phyloP scores from a whole-genome alignment of 2,329 filamentous ascomycete species.

The Colletotrichum abscissum region DNA sequence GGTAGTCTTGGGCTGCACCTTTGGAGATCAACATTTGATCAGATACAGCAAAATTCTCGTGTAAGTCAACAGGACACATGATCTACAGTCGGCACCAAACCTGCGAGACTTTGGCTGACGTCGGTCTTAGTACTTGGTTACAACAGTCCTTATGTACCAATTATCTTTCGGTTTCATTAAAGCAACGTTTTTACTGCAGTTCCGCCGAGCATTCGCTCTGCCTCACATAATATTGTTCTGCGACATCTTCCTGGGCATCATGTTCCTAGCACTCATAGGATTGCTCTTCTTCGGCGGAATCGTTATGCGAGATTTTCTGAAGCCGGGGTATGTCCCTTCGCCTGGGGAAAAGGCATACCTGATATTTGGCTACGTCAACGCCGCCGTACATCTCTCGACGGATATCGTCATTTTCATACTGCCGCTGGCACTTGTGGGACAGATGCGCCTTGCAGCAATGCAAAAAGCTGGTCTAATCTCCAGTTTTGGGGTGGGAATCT shows the following conservation, averaged over 20 bases:
- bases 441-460: slow-evolving; percentile 12
- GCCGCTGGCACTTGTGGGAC: slow-evolving; percentile 17
- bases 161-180: slow-evolving; percentile 44
- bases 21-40: not conserved
- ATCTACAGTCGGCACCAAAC: not conserved
- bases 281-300: not conserved
- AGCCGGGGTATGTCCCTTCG: not conserved
- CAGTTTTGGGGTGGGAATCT: slow-evolving; percentile 29
- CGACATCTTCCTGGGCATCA: slow-evolving; percentile 6
- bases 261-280: not conserved
- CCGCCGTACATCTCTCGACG: slow-evolving; percentile 17
- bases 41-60: not conserved
- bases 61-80: not conserved
- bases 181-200: slow-evolving; percentile 49
- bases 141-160: slow-evolving; percentile 44
- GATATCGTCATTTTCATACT: slow-evolving; percentile 34
- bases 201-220: slow-evolving; percentile 45
- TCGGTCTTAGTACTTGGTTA: not conserved
- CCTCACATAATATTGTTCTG: slow-evolving; percentile 12
- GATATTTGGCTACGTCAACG: not conserved
- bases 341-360: not conserved
- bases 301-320: not conserved
- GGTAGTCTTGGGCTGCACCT: not conserved
- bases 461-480: slow-evolving; percentile 25
- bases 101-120: not conserved